These are phyloP conservation scores for Coniella lustricola DNA, from an alignment of 2,329 filamentous ascomycete species.

Conservation along the genomic window DNA sequence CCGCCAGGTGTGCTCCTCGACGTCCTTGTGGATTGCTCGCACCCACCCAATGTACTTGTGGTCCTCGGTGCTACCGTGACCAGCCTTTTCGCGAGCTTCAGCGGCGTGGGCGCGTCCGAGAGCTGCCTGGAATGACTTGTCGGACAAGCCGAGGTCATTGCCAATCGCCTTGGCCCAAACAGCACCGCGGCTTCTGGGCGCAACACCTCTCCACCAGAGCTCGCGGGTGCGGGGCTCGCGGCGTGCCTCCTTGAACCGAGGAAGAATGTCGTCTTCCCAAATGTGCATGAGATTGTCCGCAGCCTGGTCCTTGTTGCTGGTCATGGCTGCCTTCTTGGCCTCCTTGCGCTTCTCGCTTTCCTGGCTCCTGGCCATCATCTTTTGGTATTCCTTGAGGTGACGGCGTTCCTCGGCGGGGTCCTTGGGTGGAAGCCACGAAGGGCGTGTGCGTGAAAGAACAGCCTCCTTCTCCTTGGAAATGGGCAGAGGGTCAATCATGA, in stretches of 20 bases:
- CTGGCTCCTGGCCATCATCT: conserved; percentile 64
- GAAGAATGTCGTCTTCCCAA: conserved; percentile 72
- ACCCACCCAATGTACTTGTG: conserved; percentile 53
- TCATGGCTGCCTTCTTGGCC: conserved; percentile 42
- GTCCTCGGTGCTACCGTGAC: conserved; percentile 47
- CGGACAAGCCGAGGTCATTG: conserved; percentile 63
- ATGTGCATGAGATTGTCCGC: conserved; percentile 50
- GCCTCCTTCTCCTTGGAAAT: conserved; percentile 84
- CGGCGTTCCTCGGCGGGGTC: conserved; percentile 84
- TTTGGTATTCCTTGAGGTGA: conserved; percentile 79
- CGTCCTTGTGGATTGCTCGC: conserved; percentile 56
- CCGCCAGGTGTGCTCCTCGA: conserved; percentile 56
- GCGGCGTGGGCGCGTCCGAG: conserved; percentile 59
- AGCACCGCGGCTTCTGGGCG: conserved; percentile 59
- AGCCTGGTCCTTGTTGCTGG: conserved; percentile 46
- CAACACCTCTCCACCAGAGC: conserved; percentile 76
- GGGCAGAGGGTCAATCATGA: conserved; percentile 78
- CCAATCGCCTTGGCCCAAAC: conserved; percentile 68
- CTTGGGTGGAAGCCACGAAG: conserved; percentile 80
- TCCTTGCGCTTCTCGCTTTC: conserved; percentile 56
- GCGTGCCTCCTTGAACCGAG: conserved; percentile 67
- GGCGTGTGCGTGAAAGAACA: conserved; percentile 70
- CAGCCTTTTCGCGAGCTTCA: conserved; percentile 47
- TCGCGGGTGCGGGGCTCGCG: conserved; percentile 63
- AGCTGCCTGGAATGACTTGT: conserved; percentile 63